phyloP scores from a whole-genome alignment of 768 basidiomycete species.

The Serendipita sp. region DNA sequence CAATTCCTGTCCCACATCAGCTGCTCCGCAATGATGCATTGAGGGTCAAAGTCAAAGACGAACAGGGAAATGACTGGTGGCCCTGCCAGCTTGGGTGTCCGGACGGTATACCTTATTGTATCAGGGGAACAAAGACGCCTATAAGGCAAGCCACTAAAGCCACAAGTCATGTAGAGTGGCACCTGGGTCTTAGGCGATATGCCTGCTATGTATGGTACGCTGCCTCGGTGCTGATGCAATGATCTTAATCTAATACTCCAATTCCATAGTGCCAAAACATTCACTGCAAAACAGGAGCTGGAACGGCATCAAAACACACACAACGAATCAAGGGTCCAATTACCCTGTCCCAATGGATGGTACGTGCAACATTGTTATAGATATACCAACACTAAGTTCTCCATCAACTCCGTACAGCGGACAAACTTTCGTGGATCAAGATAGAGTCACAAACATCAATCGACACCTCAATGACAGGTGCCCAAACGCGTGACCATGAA shows the following conservation, averaged over 20 bases:
- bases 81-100: slow-evolving; percentile 1
- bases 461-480: background rate
- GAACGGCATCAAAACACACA: background rate
- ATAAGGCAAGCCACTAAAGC: background rate
- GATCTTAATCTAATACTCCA: background rate
- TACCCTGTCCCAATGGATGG: background rate
- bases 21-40: background rate
- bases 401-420: background rate
- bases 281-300: background rate
- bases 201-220: background rate
- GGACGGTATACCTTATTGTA: background rate
- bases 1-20: background rate
- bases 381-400: background rate
- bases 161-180: background rate
- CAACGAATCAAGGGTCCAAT: background rate
- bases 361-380: background rate
- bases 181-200: background rate
- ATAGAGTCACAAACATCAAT: background rate
- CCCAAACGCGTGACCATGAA: background rate
- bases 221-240: background rate
- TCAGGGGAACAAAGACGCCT: background rate
- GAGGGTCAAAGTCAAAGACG: background rate
- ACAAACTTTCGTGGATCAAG: background rate
- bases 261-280: background rate
- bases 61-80: background rate